Evolutionary conservation across 768 basidiomycete genomes (phyloP), one percentile per base, ranked within the genome.

Genomic region (Xerocomus potaroensis): DNA sequence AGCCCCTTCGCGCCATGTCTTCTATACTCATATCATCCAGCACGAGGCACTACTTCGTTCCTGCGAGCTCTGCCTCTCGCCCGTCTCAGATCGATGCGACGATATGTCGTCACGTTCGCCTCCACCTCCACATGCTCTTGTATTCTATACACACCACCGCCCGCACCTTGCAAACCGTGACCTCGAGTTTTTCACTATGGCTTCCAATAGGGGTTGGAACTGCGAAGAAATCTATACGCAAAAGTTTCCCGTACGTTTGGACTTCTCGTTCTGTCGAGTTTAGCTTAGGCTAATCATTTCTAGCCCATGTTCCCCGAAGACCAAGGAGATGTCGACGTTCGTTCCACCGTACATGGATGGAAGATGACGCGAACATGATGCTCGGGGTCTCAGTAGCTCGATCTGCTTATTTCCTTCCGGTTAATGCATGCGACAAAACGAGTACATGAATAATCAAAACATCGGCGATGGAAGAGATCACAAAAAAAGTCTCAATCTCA

Each of bases 261-360:
- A n/a, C n/a, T n/a, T n/a, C 9, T 2, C 5, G 4, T 15, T 12
- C 18, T 9, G 4, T 2, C n/a, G n/a, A 8, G 5, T 42, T 1
- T 12, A 4, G 11, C 23, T 41, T 23, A 4, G 14, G 6, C 36
- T 14, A 26, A 57, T 35, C 14, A 18, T 41, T 49, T 48, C 2
- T 50, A 91, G 87, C 83, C 85, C 1, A 95, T 95, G 93, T 95
- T 95, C 56, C 85, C 84, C 0, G 81, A 91, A 4, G 93, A 96
- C 68, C 68, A 79, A 1, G 93, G 92, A 8, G 87, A 87, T 43
- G 83, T 81, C 53, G 75, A 76, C 7, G 73, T 92, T 8, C 75
- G 92, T 19, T 77, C 84, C 7, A 91, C 86, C 0, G 92, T 96
- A 1, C 85, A 91, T 57, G 92, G 92, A 3, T 93, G 89, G 89